Percentiles rank a stretch among this genome's conserved stretches.
phyloP scores from a whole-genome alignment of 805 yeast genomes.

The Wickerhamiella spandovensis region DNA sequence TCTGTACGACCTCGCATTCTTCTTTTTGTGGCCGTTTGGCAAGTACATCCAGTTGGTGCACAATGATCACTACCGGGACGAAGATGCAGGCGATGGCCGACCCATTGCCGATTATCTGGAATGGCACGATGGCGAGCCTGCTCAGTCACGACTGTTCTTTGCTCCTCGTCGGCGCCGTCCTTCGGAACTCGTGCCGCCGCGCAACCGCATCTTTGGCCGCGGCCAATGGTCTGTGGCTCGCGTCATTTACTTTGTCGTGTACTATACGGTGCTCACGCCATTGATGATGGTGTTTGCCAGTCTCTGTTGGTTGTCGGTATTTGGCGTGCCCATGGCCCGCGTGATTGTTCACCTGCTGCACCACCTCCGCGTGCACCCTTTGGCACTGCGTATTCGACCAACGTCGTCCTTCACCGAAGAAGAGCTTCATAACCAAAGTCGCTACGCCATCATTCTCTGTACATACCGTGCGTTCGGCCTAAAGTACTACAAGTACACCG shows the following conservation, averaged over 20 bases:
- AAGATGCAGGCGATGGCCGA: slow-evolving; percentile 83
- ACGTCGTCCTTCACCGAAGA: slow-evolving; percentile 22
- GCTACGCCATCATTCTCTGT: slow-evolving; percentile 47
- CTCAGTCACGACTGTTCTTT: slow-evolving; percentile 45
- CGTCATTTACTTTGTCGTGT: slow-evolving; percentile 56
- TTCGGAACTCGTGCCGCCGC: slow-evolving; percentile 9
- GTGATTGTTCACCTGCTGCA: slow-evolving; percentile 51
- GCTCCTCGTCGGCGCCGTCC: slow-evolving; percentile 36
- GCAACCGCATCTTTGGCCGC: slow-evolving; percentile 63
- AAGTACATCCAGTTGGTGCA: slow-evolving; percentile 65
- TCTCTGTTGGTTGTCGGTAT: slow-evolving; percentile 68
- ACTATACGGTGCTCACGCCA: slow-evolving; percentile 61
- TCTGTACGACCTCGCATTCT: slow-evolving; percentile 24
- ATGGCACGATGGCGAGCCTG: slow-evolving; percentile 66
- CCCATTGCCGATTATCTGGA: slow-evolving; percentile 69
- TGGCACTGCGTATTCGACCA: slow-evolving; percentile 67
- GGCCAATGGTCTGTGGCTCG: slow-evolving; percentile 86
- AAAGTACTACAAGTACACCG: slow-evolving; percentile 91
- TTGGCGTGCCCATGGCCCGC: slow-evolving; percentile 89
- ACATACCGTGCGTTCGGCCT: slow-evolving; percentile 86
- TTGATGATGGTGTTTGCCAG: slow-evolving; percentile 40
- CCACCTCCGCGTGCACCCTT: slow-evolving; percentile 81
- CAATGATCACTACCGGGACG: slow-evolving; percentile 69
- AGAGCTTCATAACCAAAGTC: slow-evolving; percentile 30
- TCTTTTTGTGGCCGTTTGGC: slow-evolving; percentile 65